Evolutionary conservation across 2,329 filamentous ascomycete genomes (phyloP).

Genomic region (Pseudogymnoascus sp.): DNA sequence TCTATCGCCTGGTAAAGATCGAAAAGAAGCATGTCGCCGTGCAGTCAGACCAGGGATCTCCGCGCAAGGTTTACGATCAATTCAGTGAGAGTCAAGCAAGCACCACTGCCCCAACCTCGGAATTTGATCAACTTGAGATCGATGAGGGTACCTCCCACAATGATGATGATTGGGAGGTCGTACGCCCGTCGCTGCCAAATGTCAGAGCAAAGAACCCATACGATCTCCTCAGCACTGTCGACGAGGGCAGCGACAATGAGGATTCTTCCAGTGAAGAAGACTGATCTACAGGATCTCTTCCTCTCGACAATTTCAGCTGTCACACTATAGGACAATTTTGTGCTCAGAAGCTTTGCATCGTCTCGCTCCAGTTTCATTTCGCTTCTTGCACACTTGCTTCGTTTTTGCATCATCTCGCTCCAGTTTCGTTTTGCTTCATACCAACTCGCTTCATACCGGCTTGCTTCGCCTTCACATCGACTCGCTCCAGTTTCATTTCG

Average conservation of each 20-base stretch:
- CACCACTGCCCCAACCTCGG: background rate
- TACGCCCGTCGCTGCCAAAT: background rate
- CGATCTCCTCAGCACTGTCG: background rate
- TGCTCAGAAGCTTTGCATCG: background rate
- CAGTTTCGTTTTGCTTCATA: background rate
- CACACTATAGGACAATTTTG: background rate
- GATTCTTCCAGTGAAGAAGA: constrained; percentile 3
- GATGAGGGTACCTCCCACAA: background rate
- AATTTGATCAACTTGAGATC: background rate
- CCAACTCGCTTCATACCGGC: background rate
- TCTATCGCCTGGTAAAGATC: background rate
- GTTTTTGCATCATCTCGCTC: background rate
- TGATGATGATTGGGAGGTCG: background rate
- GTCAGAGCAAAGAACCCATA: background rate
- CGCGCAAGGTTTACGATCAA: background rate
- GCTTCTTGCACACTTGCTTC: no score
- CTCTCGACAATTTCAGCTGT: background rate
- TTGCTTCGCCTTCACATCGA: background rate
- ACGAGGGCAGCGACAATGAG: background rate
- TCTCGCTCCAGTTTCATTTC: background rate
- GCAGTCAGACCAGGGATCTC: background rate
- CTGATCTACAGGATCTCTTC: background rate
- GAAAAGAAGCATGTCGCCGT: background rate
- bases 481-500: background rate
- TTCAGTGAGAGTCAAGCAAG: background rate